Evolutionary conservation across 768 basidiomycete species (phyloP).

Genomic region (Paxillus ammoniavirescens): DNA sequence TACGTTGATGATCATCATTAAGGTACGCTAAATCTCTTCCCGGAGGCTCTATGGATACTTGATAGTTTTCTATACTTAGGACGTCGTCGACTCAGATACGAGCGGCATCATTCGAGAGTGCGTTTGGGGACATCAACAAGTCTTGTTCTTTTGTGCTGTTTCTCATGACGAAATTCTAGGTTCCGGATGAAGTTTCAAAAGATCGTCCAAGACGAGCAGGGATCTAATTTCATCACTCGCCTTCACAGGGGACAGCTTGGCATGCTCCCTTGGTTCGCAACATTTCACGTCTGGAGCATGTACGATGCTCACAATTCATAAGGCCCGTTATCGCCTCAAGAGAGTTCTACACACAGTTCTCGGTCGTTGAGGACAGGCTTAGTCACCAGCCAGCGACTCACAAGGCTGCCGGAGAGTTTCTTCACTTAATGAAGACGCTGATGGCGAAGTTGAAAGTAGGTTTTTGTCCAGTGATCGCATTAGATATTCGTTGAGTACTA

Average conservation of each 20-base stretch:
- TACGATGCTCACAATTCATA: background rate
- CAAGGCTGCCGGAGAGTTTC: slow-evolving; percentile 46
- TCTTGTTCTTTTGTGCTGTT: background rate
- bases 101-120: slow-evolving; percentile 54
- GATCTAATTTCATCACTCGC: slow-evolving; percentile 53
- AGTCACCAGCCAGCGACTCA: slow-evolving; percentile 47
- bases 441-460: slow-evolving; percentile 61
- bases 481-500: background rate
- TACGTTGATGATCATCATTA: slow-evolving; percentile 55
- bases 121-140: slow-evolving; percentile 10
- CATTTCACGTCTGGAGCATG: background rate
- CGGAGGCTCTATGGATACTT: background rate
- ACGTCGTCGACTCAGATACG: slow-evolving; percentile 56
- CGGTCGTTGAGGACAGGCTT: slow-evolving; percentile 40
- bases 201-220: slow-evolving; percentile 56
- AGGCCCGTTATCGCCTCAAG: slow-evolving; percentile 54
- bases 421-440: slow-evolving; percentile 52
- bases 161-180: slow-evolving; percentile 23
- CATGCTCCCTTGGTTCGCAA: slow-evolving; percentile 50
- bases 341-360: slow-evolving; percentile 52
- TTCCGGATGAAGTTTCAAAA: slow-evolving; percentile 51
- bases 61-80: slow-evolving; percentile 30
- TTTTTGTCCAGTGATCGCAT: background rate
- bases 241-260: slow-evolving; percentile 48
- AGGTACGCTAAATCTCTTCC: slow-evolving; percentile 29